These are phyloP conservation scores for Leccinum solheimii DNA, from an alignment of 1,284 basidiomycete species.

Conservation along the genomic window DNA sequence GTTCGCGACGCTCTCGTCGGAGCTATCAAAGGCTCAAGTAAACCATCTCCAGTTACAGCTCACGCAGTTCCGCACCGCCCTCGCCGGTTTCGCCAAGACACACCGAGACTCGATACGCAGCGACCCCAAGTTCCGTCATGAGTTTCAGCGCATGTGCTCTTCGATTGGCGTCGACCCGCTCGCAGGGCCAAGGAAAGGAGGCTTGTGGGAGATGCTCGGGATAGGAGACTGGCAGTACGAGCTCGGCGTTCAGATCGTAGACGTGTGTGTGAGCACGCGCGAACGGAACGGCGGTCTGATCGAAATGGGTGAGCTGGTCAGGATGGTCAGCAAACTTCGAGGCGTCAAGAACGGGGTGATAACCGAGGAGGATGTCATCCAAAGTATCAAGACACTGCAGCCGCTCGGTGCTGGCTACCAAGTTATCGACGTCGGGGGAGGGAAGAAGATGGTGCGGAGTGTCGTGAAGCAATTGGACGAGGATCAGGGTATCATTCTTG, in stretches of 20 bases:
- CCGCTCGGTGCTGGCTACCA: conserved; percentile 91
- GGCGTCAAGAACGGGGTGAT: conserved; percentile 68
- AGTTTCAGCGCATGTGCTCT: conserved; percentile 96
- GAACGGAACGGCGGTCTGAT: conserved; percentile 91
- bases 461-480: conserved; percentile 80
- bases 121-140: conserved; percentile 87
- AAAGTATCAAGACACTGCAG: conserved; percentile 84
- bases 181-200: conserved; percentile 79
- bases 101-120: conserved; percentile 85
- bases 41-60: conserved; percentile 81
- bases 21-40: conserved; percentile 77
- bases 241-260: conserved; percentile 95
- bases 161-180: conserved; percentile 95
- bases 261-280: conserved; percentile 90
- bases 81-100: conserved; percentile 78
- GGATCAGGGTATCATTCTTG: conserved; percentile 77
- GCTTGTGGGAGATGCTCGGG: conserved; percentile 88
- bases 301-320: conserved; percentile 82
- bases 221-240: conserved; percentile 92
- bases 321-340: conserved; percentile 76
- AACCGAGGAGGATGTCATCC: conserved; percentile 83
- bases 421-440: conserved; percentile 67
- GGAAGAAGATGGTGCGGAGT: conserved; percentile 69
- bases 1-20: conserved; percentile 78
- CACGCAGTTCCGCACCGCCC: conserved; percentile 78